phyloP scores from a whole-genome alignment of 2,329 filamentous ascomycete genomes.

The Apiospora hydei region DNA sequence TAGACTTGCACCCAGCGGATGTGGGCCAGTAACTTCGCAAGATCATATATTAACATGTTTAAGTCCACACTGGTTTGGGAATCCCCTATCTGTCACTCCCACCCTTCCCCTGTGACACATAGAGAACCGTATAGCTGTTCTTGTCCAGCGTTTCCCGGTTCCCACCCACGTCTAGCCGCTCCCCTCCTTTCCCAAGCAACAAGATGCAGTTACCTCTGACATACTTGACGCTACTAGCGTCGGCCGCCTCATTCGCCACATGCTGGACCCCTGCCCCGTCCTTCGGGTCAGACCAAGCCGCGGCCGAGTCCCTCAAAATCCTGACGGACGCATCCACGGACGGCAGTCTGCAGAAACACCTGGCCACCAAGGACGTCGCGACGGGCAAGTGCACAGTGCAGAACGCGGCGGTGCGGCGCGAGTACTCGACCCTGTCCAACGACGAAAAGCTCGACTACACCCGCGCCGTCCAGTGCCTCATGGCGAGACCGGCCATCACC shows the following conservation, averaged over 20 bases:
- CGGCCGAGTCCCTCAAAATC: conserved; percentile 25
- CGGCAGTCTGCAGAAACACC: conserved; percentile 26
- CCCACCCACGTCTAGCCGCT: too few species aligned
- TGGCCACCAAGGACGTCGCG: conserved; percentile 21
- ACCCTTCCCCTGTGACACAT: background rate
- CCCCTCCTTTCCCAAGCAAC: too few species aligned
- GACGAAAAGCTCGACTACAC: conserved; percentile 29
- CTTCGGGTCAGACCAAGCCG: conserved; percentile 22
- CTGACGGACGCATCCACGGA: conserved; percentile 20
- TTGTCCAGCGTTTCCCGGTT: background rate
- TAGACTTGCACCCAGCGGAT: too few species aligned
- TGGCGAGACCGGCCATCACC: conserved; percentile 15
- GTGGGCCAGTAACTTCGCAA: background rate
- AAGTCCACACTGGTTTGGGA: background rate
- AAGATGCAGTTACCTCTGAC: background rate
- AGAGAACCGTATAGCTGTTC: background rate
- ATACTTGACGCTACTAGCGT: background rate
- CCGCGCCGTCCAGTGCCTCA: conserved; percentile 12
- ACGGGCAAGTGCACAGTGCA: background rate
- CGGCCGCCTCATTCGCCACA: background rate
- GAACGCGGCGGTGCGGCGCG: background rate
- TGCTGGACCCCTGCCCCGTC: conserved; percentile 8
- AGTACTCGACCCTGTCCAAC: conserved; percentile 26
- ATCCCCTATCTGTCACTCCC: too few species aligned
- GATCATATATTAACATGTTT: background rate